Conservation (phyloP, 768 basidiomycete species). For the Pisolithus tinctorius region DNA sequence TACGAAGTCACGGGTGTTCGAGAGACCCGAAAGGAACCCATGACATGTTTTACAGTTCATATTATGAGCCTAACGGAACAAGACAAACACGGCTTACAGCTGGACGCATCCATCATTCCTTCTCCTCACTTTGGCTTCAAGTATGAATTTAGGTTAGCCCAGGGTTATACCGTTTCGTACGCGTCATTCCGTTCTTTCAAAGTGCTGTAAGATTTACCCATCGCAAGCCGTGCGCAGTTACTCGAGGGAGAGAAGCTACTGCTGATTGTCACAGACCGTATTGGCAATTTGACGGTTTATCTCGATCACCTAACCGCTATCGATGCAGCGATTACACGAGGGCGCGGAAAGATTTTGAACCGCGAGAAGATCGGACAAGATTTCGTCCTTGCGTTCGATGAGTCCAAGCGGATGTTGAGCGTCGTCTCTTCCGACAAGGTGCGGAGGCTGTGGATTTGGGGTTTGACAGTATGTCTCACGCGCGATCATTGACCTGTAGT, state of each 20-base stretch:
- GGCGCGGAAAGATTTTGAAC: slow-evolving; percentile 23
- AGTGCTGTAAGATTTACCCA: neutral
- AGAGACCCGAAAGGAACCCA: slow-evolving; percentile 10
- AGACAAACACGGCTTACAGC: slow-evolving; percentile 21
- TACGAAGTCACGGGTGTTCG: slow-evolving; percentile 6
- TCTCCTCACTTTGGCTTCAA: slow-evolving; percentile 13
- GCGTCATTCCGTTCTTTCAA: neutral
- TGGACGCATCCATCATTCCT: slow-evolving; percentile 15
- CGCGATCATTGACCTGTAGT: slow-evolving; percentile 6
- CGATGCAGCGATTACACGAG: slow-evolving; percentile 20
- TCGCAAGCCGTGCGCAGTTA: slow-evolving; percentile 27
- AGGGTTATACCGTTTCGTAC: slow-evolving; percentile 7
- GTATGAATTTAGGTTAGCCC: slow-evolving; percentile 12
- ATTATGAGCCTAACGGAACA: slow-evolving; percentile 22
- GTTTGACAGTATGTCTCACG: neutral
- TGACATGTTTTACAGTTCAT: slow-evolving; percentile 16
- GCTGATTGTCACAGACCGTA: slow-evolving; percentile 27
- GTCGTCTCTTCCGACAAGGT: slow-evolving; percentile 36
- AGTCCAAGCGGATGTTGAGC: slow-evolving; percentile 37
- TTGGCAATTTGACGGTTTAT: slow-evolving; percentile 27
- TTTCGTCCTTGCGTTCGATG: slow-evolving; percentile 39
- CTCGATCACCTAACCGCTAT: slow-evolving; percentile 26
- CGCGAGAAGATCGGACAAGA: slow-evolving; percentile 36
- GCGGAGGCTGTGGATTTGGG: neutral
- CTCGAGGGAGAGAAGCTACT: slow-evolving; percentile 36